phyloP scores from a whole-genome alignment of 768 basidiomycete genomes.

The Pleurotus giganteus region DNA sequence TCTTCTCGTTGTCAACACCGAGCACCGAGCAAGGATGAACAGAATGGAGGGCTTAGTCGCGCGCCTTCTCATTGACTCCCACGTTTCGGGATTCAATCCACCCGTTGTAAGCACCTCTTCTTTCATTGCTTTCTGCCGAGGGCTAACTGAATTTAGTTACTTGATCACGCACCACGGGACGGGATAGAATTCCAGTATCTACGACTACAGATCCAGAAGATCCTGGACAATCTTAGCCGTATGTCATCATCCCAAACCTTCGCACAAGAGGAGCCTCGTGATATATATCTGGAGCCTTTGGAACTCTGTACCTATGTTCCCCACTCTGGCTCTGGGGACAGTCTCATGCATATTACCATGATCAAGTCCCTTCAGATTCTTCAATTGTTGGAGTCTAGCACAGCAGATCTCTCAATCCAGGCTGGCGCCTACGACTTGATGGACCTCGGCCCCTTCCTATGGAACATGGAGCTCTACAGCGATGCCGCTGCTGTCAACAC shows the following conservation, averaged over 20 bases:
- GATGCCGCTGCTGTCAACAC: conserved; percentile 5
- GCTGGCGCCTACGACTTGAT: conserved; percentile 1
- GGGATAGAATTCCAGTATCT: conserved; percentile 8
- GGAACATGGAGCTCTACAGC: background rate
- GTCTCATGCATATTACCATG: background rate
- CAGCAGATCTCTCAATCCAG: background rate
- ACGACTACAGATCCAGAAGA: conserved; percentile 1
- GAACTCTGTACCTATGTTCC: background rate
- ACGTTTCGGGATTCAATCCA: background rate
- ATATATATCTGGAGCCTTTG: background rate
- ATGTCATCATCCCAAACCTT: background rate
- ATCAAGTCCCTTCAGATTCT: conserved; percentile 3
- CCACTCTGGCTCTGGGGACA: background rate
- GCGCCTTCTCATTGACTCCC: conserved; percentile 7
- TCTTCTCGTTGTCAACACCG: conserved; percentile 6
- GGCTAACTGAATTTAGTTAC: background rate
- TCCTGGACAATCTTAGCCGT: background rate
- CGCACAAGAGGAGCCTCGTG: background rate
- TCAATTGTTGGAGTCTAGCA: background rate
- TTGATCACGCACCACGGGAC: background rate
- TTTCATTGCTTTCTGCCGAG: background rate
- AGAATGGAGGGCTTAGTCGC: conserved; percentile 7
- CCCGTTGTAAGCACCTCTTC: background rate
- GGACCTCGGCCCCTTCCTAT: background rate
- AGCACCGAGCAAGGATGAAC: conserved; percentile 7